phyloP scores from a whole-genome alignment of 179 eudicot species.

The Beta corolliflora region DNA sequence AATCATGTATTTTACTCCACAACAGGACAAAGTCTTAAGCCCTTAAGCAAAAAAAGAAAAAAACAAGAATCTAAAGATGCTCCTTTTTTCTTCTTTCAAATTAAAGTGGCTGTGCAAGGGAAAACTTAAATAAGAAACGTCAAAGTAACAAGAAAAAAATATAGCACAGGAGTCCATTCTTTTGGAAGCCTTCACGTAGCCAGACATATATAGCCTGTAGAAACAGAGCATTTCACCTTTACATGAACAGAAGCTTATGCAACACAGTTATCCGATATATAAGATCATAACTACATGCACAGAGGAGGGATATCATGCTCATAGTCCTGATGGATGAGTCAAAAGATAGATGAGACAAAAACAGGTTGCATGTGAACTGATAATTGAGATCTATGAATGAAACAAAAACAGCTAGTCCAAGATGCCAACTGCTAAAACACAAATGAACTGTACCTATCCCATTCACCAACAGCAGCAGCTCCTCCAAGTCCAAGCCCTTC shows the following conservation, averaged over 20 bases:
- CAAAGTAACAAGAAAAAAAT: not conserved
- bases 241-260: not conserved
- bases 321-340: not conserved
- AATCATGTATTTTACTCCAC: not conserved
- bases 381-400: not conserved
- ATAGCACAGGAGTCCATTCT: not conserved
- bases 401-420: not conserved
- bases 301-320: not conserved
- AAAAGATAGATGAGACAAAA: not conserved
- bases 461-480: constrained; percentile 65
- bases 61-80: too few species aligned
- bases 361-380: not conserved
- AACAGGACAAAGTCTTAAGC: not conserved
- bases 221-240: not conserved
- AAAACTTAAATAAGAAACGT: not conserved
- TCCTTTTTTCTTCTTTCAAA: not conserved
- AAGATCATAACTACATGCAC: not conserved
- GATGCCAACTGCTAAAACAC: not conserved
- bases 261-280: not conserved
- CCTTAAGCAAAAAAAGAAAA: not conserved
- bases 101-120: not conserved
- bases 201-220: not conserved
- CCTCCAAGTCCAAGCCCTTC: constrained; percentile 95
- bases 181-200: not conserved
- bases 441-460: constrained; percentile 65